Evolutionary conservation across 805 yeast genomes (phyloP).

Genomic region (Ogataea salicorniae): DNA sequence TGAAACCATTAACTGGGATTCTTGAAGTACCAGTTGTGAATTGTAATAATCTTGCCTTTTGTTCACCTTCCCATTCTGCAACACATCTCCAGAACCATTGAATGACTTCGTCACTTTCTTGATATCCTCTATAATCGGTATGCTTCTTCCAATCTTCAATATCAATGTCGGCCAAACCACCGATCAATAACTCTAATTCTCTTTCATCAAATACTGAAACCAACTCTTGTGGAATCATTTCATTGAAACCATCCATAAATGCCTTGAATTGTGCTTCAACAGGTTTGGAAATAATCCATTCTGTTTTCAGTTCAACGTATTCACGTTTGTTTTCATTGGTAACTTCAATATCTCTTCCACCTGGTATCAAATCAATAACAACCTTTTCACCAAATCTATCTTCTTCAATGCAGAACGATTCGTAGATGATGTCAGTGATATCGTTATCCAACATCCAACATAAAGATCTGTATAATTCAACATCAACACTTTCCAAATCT

Average conservation of each 20-base stretch:
- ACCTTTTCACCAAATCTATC: constrained; percentile 93
- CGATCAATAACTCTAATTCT: constrained; percentile 92
- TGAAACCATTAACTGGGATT: constrained; percentile 98
- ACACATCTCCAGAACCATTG: constrained; percentile 99
- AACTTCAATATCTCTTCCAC: constrained; percentile 85
- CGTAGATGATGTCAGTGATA: constrained; percentile 80
- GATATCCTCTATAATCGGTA: constrained; percentile 97
- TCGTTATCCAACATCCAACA: constrained; percentile 96
- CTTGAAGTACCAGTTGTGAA: constrained; percentile 99
- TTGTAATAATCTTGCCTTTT: constrained; percentile 89
- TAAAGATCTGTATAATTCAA: constrained; percentile 90
- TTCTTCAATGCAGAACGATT: constrained; percentile 81
- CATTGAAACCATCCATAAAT: constrained; percentile 95
- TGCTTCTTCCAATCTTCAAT: constrained; percentile 99
- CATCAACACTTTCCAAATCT: constrained; percentile 99
- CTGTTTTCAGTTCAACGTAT: constrained; percentile 89
- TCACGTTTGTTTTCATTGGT: constrained; percentile 93
- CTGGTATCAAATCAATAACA: constrained; percentile 82
- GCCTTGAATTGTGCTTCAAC: constrained; percentile 96
- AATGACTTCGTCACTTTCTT: constrained; percentile 91
- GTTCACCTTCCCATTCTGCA: constrained; percentile 92
- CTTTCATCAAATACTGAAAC: constrained; percentile 97
- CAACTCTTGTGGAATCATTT: constrained; percentile 92
- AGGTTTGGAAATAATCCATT: constrained; percentile 91
- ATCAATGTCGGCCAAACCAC: constrained; percentile 97